Base-by-base conservation (phyloP, 2,329 filamentous ascomycete species). In the Amesomyces nigricolor region DNA sequence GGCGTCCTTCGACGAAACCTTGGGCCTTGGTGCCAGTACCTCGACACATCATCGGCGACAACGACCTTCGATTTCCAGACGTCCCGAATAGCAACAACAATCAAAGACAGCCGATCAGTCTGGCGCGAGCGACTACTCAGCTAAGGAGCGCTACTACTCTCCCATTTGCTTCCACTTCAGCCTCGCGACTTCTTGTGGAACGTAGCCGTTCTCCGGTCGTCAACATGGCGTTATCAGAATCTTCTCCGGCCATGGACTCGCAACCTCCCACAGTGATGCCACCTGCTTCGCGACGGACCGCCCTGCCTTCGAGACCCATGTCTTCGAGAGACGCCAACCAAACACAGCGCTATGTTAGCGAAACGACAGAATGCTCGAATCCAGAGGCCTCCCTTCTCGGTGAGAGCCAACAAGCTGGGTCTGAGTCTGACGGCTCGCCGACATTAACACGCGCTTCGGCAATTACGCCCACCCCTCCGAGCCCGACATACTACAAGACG, bases 281-380 rank as follows among this genome's bases (percentile, higher is more conserved):
- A 4, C 51, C 58, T n/a, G 53, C 57, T 49, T 58, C 62, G 44
- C 53, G 59, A 16, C 59, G 64, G 54, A 66, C 64, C 6, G 64
- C 64, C 5, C 51, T 66, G 4, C 64, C 64, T 26, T 54, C 62
- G 26, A 59, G 60, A 38, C 63, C 64, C 6, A 44, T 62, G 19
- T 56, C 56, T 9, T 56, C 56, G 9, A 62, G 30, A 35, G 61
- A 56, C 13, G n/a, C 37, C 32, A 9, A 13, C 32, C 32, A 35
- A 13, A 9, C 9, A 13, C 32, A 35, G 11, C 32, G 7, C 9
- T 35, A 9, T 13, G 32, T 7, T 3, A 43, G 43, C 45, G 56
- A 58, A 3, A 43, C 32, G 2, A 42, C 54, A 19, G 54, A 48
- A 11, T 37, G 29, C 22, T 40, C 51, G 30, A 58, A 51, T 45